These are phyloP conservation scores for Pseudopyrenochaeta lycopersici DNA, from an alignment of 2,329 filamentous ascomycete genomes.

Conservation along the genomic window DNA sequence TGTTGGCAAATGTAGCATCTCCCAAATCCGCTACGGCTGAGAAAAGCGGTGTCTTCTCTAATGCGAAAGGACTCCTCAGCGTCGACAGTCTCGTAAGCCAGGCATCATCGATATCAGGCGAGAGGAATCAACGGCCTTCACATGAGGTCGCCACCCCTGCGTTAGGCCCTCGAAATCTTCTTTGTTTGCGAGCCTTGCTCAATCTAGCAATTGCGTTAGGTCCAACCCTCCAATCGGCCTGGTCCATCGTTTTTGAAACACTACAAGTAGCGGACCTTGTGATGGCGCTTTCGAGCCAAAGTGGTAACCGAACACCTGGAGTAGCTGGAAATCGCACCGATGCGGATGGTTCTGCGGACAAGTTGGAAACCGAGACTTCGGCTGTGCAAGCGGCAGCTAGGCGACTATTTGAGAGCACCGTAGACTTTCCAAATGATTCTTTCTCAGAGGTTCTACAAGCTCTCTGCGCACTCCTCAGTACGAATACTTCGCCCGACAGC, in stretches of 20 bases:
- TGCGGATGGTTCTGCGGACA: constrained; percentile 38
- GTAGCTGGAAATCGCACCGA: constrained; percentile 27
- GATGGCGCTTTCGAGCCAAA: constrained; percentile 61
- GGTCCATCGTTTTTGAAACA: constrained; percentile 91
- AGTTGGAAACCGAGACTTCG: constrained; percentile 77
- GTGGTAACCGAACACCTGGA: constrained; percentile 25
- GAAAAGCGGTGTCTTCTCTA: constrained; percentile 69
- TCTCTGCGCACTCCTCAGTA: constrained; percentile 73
- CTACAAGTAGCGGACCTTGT: constrained; percentile 93
- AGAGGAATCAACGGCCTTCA: constrained; percentile 68
- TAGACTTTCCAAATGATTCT: constrained; percentile 84
- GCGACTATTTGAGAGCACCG: constrained; percentile 88
- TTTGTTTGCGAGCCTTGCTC: constrained; percentile 89
- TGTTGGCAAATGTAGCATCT: constrained; percentile 51
- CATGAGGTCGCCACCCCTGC: constrained; percentile 58
- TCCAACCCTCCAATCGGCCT: constrained; percentile 83
- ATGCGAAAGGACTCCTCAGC: constrained; percentile 76
- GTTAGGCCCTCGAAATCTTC: constrained; percentile 85
- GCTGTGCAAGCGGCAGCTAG: constrained; percentile 89
- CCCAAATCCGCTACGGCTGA: constrained; percentile 58
- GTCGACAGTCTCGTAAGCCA: constrained; percentile 75
- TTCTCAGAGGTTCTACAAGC: constrained; percentile 82
- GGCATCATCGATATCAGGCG: constrained; percentile 59
- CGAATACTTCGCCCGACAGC: constrained; percentile 28
- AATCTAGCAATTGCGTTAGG: constrained; percentile 95